Base-by-base conservation (phyloP, 768 basidiomycete genomes). In the Lactifluus pinguis region DNA sequence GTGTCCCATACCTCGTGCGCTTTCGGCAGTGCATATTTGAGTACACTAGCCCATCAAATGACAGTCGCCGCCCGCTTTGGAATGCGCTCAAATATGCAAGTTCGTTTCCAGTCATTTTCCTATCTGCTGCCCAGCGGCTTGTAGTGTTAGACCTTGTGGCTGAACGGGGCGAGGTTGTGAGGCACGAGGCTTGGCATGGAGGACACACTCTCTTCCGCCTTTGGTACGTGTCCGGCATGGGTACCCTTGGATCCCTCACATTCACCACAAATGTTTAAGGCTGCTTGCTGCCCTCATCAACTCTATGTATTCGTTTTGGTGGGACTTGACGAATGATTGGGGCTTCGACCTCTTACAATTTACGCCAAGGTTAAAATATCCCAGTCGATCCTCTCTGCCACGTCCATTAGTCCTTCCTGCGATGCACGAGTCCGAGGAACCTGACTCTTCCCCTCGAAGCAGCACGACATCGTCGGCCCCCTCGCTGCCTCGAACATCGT, bases 261-360 rank as follows among this genome's bases (percentile, higher is more conserved):
- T 36, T 53, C 4, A 47, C 13, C 13, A 4, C 45, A 25, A 47
- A 4, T 9, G 19, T 9, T 47, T 2, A 47, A 95, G 93, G 94
- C 72, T 98, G 15, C 72, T 97, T 49, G 82, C 86, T 10, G 94
- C 92, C 25, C 79, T 82, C 39, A 71, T 95, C 68, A 98, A 98
- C 73, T 95, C 95, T 3, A 71, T 89, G 34, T 99, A 92, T 73
- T 95, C 94, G 3, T 98, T 95, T 72, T 99, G 93, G 91, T 99
- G 97, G 97, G 97, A 98, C 73, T 81, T 98, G 47, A 93, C 92
- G 51, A 91, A 95, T 71, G 97, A 99, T 71, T 99, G 95, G 95
- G 97, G 97, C 6, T 78, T 99, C 57, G 82, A 85, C 49, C 74
- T 98, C 47, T 75, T 98, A 60, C 79, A 78, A 55, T 60, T 55